Conservation (phyloP, 495 filamentous ascomycete genomes). For the Venustampulla echinocandica region DNA sequence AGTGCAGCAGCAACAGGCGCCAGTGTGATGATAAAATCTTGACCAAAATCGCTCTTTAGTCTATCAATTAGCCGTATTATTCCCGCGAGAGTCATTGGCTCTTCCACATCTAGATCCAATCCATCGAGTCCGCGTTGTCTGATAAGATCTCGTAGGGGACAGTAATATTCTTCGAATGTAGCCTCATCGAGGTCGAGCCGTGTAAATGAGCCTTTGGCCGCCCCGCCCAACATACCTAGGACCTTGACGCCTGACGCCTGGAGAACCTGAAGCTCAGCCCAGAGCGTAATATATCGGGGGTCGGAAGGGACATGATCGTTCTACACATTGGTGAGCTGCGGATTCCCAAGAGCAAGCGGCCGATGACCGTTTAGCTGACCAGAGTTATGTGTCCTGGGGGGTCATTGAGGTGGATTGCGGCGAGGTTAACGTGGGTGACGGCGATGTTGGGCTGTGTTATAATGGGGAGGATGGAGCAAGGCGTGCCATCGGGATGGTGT, state of each 20-base stretch:
- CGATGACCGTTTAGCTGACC: no score
- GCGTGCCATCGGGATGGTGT: slow-evolving; percentile 46
- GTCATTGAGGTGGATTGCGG: slow-evolving; percentile 71
- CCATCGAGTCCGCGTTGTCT: slow-evolving; percentile 52
- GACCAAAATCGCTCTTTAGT: slow-evolving; percentile 62
- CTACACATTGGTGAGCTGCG: not conserved
- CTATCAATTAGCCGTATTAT: slow-evolving; percentile 62
- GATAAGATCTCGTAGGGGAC: slow-evolving; percentile 51
- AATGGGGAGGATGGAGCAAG: slow-evolving; percentile 64
- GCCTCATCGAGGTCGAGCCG: slow-evolving; percentile 49
- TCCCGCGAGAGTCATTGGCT: slow-evolving; percentile 61
- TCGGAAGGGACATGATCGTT: slow-evolving; percentile 63
- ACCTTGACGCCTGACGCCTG: slow-evolving; percentile 59
- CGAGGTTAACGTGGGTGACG: slow-evolving; percentile 68
- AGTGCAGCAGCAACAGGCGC: slow-evolving; percentile 72
- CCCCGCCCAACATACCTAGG: slow-evolving; percentile 77
- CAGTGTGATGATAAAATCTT: slow-evolving; percentile 63
- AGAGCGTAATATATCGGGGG: slow-evolving; percentile 49
- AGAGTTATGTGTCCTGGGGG: slow-evolving; percentile 48
- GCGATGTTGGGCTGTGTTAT: slow-evolving; percentile 41
- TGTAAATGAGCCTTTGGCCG: slow-evolving; percentile 60
- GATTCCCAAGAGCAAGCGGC: no score
- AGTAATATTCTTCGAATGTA: slow-evolving; percentile 59
- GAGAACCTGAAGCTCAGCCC: slow-evolving; percentile 60
- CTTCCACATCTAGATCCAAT: slow-evolving; percentile 78